Evolutionary conservation across 352 stramenopile genomes (phyloP).

Genomic region (Pythium phragmitis): DNA sequence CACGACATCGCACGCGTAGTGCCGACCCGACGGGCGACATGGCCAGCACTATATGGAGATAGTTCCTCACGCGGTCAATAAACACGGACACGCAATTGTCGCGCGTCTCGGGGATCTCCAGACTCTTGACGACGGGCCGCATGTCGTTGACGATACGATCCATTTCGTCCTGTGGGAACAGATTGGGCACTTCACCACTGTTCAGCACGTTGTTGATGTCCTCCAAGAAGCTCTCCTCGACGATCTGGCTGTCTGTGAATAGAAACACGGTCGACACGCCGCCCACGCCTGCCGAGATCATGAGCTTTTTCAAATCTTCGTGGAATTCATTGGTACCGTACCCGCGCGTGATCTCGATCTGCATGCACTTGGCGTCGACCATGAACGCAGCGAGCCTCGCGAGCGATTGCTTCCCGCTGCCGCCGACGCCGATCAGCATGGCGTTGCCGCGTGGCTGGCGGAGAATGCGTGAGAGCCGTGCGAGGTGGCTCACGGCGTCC

Average conservation of each 20-base stretch:
- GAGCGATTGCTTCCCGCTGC: slow-evolving; percentile 93
- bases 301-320: slow-evolving; percentile 93
- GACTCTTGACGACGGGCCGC: slow-evolving; percentile 82
- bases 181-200: slow-evolving; percentile 94
- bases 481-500: slow-evolving; percentile 91
- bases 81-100: slow-evolving; percentile 92
- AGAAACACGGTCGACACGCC: slow-evolving; percentile 85
- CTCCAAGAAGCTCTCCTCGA: slow-evolving; percentile 94
- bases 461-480: slow-evolving; percentile 88
- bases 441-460: slow-evolving; percentile 92
- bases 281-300: slow-evolving; percentile 91
- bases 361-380: slow-evolving; percentile 87
- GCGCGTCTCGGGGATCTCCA: slow-evolving; percentile 88
- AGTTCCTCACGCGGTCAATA: slow-evolving; percentile 90
- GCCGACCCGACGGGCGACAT: slow-evolving; percentile 94
- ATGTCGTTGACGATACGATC: slow-evolving; percentile 93
- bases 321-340: slow-evolving; percentile 91
- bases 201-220: slow-evolving; percentile 98
- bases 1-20: slow-evolving; percentile 89
- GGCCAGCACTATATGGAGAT: slow-evolving; percentile 93
- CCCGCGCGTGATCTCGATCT: slow-evolving; percentile 92
- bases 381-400: slow-evolving; percentile 91
- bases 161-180: slow-evolving; percentile 93
- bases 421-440: slow-evolving; percentile 95
- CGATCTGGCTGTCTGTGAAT: slow-evolving; percentile 95